Evolutionary conservation across 352 stramenopile species (phyloP).

Genomic region (Phytophthora citricola): DNA sequence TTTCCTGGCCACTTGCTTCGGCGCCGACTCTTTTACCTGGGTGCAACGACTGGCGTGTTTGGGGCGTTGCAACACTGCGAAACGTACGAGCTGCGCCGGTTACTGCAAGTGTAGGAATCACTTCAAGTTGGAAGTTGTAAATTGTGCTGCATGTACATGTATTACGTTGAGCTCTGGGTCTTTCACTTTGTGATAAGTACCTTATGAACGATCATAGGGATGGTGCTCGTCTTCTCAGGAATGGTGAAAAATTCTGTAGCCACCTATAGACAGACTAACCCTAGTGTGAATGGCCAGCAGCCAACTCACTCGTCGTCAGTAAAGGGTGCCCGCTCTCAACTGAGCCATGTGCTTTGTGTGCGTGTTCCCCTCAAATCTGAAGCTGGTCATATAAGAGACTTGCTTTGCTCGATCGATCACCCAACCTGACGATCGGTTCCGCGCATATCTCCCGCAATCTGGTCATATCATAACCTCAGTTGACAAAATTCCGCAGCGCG

Average conservation of each 20-base stretch:
- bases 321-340: neutral
- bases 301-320: neutral
- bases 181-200: no score
- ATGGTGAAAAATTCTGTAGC: neutral
- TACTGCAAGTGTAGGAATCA: constrained; percentile 13
- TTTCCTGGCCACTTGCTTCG: constrained; percentile 43
- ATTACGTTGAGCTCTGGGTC: no score
- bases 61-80: constrained; percentile 32
- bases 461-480: constrained; percentile 5
- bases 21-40: constrained; percentile 43
- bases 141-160: no score
- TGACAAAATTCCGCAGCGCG: constrained; percentile 9
- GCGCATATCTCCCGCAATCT: constrained; percentile 16
- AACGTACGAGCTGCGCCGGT: constrained; percentile 25
- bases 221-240: no score
- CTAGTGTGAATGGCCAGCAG: neutral
- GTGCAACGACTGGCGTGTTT: constrained; percentile 22
- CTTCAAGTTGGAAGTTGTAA: no score
- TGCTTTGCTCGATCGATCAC: constrained; percentile 1
- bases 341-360: constrained; percentile 19
- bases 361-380: constrained; percentile 11
- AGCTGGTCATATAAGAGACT: neutral
- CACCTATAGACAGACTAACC: neutral
- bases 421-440: constrained; percentile 19
- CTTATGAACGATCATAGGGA: no score